A percentile compares a stretch with the other conserved stretches of the same genome.
Evolutionary conservation across 768 basidiomycete genomes (phyloP).

Genomic region (Phaffia tasmanica): DNA sequence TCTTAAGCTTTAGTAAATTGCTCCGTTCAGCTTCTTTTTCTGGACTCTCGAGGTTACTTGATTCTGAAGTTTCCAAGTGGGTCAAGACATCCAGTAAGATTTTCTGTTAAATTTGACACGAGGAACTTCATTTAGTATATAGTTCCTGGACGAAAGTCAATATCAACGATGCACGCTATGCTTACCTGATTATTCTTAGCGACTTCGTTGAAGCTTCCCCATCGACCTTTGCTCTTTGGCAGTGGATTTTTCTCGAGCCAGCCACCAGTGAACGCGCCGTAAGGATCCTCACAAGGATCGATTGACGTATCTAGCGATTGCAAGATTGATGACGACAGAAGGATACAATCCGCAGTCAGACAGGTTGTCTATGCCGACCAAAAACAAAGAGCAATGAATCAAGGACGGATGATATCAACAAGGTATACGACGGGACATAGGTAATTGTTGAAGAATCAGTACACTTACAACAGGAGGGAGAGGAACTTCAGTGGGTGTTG

Average conservation of each 20-base stretch:
- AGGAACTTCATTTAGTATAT: too few species aligned
- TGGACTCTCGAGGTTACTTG: constrained; percentile 34
- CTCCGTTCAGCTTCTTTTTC: constrained; percentile 46
- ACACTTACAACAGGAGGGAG: not conserved
- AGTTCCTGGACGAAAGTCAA: not conserved
- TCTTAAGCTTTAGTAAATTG: constrained; percentile 39
- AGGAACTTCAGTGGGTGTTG: not conserved
- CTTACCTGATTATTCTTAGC: constrained; percentile 15
- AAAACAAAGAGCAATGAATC: too few species aligned
- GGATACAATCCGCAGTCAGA: constrained; percentile 64
- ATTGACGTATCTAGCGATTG: constrained; percentile 64
- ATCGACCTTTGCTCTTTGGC: constrained; percentile 69
- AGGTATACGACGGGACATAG: too few species aligned
- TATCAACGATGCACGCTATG: not conserved
- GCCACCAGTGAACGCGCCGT: constrained; percentile 78
- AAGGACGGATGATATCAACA: too few species aligned
- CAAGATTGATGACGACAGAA: constrained; percentile 69
- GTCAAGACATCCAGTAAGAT: constrained; percentile 58
- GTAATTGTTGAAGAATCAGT: not conserved
- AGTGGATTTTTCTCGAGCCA: constrained; percentile 76
- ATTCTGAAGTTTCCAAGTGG: constrained; percentile 26
- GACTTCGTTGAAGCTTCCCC: constrained; percentile 55
- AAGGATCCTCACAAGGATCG: constrained; percentile 94
- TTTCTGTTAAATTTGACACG: constrained; percentile 39
- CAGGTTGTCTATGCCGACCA: constrained; percentile 49